These are phyloP conservation scores for Aureoboletus auriporus DNA, from an alignment of 768 basidiomycete genomes.

Conservation along the genomic window DNA sequence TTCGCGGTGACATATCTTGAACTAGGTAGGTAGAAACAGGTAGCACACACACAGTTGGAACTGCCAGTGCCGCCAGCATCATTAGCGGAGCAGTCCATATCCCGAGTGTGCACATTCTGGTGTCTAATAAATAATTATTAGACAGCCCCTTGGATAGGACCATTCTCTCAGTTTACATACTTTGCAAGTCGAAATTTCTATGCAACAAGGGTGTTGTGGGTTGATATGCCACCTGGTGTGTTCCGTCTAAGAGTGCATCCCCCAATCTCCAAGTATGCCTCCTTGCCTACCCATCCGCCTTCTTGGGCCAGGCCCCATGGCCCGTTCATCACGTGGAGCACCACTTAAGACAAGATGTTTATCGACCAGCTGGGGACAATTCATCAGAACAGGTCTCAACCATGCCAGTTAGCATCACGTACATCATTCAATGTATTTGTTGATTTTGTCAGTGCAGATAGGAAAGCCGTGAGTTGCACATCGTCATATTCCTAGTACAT, in stretches of 20 bases:
- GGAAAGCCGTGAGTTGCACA: slow-evolving; percentile 86
- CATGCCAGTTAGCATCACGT: slow-evolving; percentile 26
- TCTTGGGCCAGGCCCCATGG: slow-evolving; percentile 41
- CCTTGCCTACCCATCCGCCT: slow-evolving; percentile 49
- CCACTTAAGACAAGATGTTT: slow-evolving; percentile 65
- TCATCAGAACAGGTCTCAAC: slow-evolving; percentile 2
- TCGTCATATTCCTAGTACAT: slow-evolving; percentile 84
- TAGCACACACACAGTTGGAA: too few relatives aligned
- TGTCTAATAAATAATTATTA: too few relatives aligned
- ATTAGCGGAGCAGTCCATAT: too few relatives aligned
- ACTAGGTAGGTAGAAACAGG: too few relatives aligned
- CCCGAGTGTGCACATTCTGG: too few relatives aligned
- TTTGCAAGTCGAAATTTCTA: background rate
- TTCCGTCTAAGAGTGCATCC: slow-evolving; percentile 39
- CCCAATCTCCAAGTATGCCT: slow-evolving; percentile 51
- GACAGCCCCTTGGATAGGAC: too few relatives aligned
- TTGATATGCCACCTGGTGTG: background rate
- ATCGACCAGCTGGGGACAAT: slow-evolving; percentile 58
- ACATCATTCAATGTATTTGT: slow-evolving; percentile 88
- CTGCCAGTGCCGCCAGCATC: too few relatives aligned
- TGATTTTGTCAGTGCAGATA: slow-evolving; percentile 86
- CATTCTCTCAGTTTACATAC: too few relatives aligned
- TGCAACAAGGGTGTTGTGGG: background rate
- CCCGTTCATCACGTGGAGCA: slow-evolving; percentile 47
- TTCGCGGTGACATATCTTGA: too few relatives aligned